A percentile compares a stretch with the other conserved stretches of the same genome.
Conservation (phyloP, 1,284 basidiomycete genomes). For the Moesziomyces globuligerus region DNA sequence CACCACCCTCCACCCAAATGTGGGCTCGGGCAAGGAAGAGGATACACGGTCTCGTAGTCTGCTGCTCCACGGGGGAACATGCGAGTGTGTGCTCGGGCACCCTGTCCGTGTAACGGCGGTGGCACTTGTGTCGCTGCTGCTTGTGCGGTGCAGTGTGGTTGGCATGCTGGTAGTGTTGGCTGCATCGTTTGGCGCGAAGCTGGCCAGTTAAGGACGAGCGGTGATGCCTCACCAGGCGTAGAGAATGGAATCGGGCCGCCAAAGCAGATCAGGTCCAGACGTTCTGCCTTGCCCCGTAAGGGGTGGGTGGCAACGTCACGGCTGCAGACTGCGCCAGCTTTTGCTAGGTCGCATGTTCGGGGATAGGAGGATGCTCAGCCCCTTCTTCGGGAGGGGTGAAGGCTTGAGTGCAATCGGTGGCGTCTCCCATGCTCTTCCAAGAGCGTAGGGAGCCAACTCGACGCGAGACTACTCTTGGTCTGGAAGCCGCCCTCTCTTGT, state of each 20-base stretch:
- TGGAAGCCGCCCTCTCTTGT: slow-evolving; percentile 32
- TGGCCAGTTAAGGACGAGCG: neutral
- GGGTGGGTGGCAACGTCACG: slow-evolving; percentile 3
- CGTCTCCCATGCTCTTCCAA: slow-evolving; percentile 33
- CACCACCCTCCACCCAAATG: slow-evolving; percentile 44
- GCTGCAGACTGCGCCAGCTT: slow-evolving; percentile 35
- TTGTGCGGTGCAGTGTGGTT: neutral
- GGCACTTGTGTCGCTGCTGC: neutral
- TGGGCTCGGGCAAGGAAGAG: slow-evolving; percentile 49
- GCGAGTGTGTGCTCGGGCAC: slow-evolving; percentile 26
- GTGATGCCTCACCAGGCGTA: slow-evolving; percentile 20
- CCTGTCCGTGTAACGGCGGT: slow-evolving; percentile 3
- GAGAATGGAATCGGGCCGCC: slow-evolving; percentile 55
- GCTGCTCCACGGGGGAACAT: slow-evolving; percentile 12
- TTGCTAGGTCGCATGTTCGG: slow-evolving; percentile 43
- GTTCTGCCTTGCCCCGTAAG: neutral
- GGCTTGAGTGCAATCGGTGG: slow-evolving; percentile 67
- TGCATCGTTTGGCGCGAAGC: neutral
- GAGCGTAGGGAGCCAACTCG: slow-evolving; percentile 52
- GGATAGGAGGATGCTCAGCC: slow-evolving; percentile 53
- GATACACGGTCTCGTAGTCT: slow-evolving; percentile 38
- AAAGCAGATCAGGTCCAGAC: slow-evolving; percentile 42
- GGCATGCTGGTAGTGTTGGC: neutral
- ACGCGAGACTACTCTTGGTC: slow-evolving; percentile 66
- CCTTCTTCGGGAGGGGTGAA: slow-evolving; percentile 14